Conservation (phyloP, 2,329 filamentous ascomycete genomes). For the Aspergillus fischeri region DNA sequence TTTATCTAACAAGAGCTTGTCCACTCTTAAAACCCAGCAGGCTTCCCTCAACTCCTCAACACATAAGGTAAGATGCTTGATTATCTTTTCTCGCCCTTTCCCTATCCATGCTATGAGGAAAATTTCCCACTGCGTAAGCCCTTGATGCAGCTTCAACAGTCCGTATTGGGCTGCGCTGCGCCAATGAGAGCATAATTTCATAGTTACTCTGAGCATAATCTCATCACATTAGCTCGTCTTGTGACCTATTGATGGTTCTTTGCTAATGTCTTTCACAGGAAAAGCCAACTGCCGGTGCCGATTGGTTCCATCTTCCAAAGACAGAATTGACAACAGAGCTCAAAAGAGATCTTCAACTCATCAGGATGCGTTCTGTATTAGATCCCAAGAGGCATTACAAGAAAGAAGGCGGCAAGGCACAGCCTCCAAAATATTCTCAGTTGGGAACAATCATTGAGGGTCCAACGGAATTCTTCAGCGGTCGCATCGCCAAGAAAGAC, state of each 20-base stretch:
- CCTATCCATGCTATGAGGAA: constrained; percentile 63
- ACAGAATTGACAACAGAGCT: constrained; percentile 80
- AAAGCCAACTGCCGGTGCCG: constrained; percentile 66
- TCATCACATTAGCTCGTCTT: constrained; percentile 7
- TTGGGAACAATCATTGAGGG: constrained; percentile 86
- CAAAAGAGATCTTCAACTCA: constrained; percentile 81
- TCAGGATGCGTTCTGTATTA: constrained; percentile 83
- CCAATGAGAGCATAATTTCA: constrained; percentile 66
- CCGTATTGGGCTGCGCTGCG: constrained; percentile 77
- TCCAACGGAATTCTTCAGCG: constrained; percentile 79
- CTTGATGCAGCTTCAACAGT: constrained; percentile 69
- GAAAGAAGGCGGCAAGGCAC: constrained; percentile 69
- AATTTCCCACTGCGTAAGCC: constrained; percentile 59
- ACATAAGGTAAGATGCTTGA: constrained; percentile 47
- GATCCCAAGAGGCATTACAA: constrained; percentile 90
- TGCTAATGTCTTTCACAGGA: constrained; percentile 35
- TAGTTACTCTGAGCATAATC: constrained; percentile 64
- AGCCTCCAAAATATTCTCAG: constrained; percentile 77
- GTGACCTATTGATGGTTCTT: background rate
- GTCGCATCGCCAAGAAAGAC: constrained; percentile 79
- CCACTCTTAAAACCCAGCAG: background rate
- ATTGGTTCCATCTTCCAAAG: constrained; percentile 85
- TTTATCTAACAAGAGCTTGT: background rate
- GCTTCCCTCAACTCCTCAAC: constrained; percentile 13
- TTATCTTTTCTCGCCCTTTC: constrained; percentile 10